Percentiles rank a stretch among this genome's conserved stretches.
These are phyloP conservation scores for Diaporthe humulicola DNA, from an alignment of 2,329 filamentous ascomycete species.

Conservation along the genomic window DNA sequence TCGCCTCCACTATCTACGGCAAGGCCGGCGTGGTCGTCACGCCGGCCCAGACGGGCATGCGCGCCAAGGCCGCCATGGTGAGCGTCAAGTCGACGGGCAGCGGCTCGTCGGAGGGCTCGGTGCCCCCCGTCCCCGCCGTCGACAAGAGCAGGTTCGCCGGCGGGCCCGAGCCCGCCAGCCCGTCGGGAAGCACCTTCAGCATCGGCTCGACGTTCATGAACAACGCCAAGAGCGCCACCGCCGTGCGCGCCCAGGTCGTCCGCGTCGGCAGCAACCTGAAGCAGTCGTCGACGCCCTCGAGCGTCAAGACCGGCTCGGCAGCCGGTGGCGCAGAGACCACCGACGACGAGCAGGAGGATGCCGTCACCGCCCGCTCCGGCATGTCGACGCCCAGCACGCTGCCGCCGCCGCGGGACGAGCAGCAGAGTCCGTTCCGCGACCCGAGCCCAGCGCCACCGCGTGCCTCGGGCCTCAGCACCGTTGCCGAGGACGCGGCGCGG, in stretches of 20 bases:
- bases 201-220: constrained; percentile 78
- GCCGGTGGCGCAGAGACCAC: constrained; percentile 47
- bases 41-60: constrained; percentile 88
- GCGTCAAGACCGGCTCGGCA: neutral
- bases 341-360: constrained; percentile 43
- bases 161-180: constrained; percentile 65
- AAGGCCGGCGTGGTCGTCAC: constrained; percentile 87
- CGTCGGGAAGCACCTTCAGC: constrained; percentile 70
- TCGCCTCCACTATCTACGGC: constrained; percentile 94
- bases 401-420: constrained; percentile 59
- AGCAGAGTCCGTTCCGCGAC: constrained; percentile 72
- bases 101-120: constrained; percentile 63
- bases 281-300: constrained; percentile 52
- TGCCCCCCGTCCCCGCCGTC: constrained; percentile 80
- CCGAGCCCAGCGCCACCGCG: constrained; percentile 66
- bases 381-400: constrained; percentile 62
- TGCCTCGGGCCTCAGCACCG: constrained; percentile 64
- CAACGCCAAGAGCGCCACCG: constrained; percentile 70
- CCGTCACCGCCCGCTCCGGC: constrained; percentile 28
- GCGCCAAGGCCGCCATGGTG: constrained; percentile 91
- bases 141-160: constrained; percentile 72
- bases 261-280: constrained; percentile 67
- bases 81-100: constrained; percentile 83
- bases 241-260: constrained; percentile 69
- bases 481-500: constrained; percentile 66